These are phyloP conservation scores for Balakata baccata DNA, from an alignment of 345 rosid species.

Conservation along the genomic window DNA sequence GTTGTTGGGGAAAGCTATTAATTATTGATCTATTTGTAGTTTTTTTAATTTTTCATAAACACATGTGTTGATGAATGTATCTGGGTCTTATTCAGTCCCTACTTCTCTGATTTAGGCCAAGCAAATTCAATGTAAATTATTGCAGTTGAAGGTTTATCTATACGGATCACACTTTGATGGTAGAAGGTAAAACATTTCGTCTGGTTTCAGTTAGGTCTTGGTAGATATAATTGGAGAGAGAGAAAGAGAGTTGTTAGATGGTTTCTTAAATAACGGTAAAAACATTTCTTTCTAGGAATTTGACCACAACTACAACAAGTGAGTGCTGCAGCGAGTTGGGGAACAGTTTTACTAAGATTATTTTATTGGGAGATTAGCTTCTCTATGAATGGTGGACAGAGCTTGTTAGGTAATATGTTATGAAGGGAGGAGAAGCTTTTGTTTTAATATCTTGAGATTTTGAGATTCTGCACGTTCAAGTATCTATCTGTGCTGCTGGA, in stretches of 20 bases:
- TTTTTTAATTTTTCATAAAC: neutral
- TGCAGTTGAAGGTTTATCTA: conserved; percentile 8
- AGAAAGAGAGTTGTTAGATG: neutral
- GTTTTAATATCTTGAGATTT: conserved; percentile 1
- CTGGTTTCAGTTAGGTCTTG: conserved; percentile 10
- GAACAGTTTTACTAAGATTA: conserved; percentile 11
- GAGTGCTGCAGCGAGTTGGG: conserved; percentile 10
- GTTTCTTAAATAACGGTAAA: conserved; percentile 13
- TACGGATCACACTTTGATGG: conserved; percentile 1
- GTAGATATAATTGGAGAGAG: conserved; percentile 28
- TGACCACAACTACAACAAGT: neutral
- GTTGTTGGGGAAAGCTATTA: conserved; percentile 9
- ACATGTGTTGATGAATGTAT: conserved; percentile 14
- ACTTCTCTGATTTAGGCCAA: conserved; percentile 15
- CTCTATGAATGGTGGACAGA: neutral
- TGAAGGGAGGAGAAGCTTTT: neutral
- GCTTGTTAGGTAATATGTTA: conserved; percentile 5
- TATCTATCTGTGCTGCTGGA: neutral
- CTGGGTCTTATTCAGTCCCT: conserved; percentile 34
- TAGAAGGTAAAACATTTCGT: conserved; percentile 18
- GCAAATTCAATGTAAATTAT: conserved; percentile 32
- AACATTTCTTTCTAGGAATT: conserved; percentile 12
- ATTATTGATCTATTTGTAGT: conserved; percentile 5
- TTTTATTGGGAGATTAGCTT: neutral
- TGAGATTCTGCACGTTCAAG: conserved; percentile 8